A percentile compares a stretch with the other conserved stretches of the same genome.
Conservation (phyloP, 2,329 filamentous ascomycete genomes). For the Ophiostoma sp. region DNA sequence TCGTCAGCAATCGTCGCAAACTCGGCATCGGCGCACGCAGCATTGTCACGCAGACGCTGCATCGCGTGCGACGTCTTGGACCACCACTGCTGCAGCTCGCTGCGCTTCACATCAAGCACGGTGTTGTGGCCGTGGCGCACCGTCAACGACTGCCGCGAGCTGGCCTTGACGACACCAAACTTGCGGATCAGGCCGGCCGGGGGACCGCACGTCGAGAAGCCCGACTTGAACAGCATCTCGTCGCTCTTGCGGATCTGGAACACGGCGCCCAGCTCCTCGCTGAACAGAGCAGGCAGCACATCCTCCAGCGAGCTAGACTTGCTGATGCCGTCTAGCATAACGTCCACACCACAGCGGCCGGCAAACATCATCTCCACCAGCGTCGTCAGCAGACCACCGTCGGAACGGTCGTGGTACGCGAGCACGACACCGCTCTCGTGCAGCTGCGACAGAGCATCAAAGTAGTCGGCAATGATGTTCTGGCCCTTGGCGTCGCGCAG, state of each 20-base stretch:
- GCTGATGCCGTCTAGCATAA: constrained; percentile 71
- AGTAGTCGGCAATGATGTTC: constrained; percentile 61
- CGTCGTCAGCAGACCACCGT: constrained; percentile 86
- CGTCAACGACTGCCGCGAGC: constrained; percentile 65
- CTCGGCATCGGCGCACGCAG: constrained; percentile 78
- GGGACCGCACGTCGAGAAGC: constrained; percentile 85
- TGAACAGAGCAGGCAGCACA: constrained; percentile 78
- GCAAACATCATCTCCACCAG: constrained; percentile 98
- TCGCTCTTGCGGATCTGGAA: constrained; percentile 88
- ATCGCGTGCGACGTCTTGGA: constrained; percentile 81
- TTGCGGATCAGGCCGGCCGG: constrained; percentile 75
- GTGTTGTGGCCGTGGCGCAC: constrained; percentile 66
- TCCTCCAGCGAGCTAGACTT: constrained; percentile 57
- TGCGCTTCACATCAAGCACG: constrained; percentile 63
- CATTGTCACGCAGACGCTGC: constrained; percentile 86
- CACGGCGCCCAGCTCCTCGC: constrained; percentile 90
- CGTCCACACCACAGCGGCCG: constrained; percentile 78
- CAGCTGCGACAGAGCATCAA: constrained; percentile 70
- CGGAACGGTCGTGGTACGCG: constrained; percentile 90
- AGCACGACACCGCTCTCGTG: constrained; percentile 62
- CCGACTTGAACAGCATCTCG: constrained; percentile 78
- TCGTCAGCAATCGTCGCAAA: constrained; percentile 69
- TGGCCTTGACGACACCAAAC: constrained; percentile 69
- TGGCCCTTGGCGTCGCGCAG: constrained; percentile 55
- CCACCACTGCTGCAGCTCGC: constrained; percentile 81